These are phyloP conservation scores for Carex pumila DNA, from an alignment of 176 grass and related monocot genomes.

Conservation along the genomic window DNA sequence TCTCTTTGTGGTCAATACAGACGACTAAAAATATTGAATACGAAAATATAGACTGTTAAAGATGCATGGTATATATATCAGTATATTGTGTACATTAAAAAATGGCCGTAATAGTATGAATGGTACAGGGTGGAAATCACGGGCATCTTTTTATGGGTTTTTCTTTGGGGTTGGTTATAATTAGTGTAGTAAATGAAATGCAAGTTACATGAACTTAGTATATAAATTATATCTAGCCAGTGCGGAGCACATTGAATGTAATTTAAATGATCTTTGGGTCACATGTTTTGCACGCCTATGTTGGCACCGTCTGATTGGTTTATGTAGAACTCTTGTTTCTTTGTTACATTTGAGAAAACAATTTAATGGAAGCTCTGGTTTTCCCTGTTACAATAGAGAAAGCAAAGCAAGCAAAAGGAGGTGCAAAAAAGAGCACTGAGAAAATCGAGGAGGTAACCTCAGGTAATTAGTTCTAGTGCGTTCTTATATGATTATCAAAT, in stretches of 20 bases:
- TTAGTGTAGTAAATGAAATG: no score
- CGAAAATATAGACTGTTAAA: background rate
- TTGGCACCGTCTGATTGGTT: background rate
- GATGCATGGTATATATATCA: no score
- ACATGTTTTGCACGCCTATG: background rate
- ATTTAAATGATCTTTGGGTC: background rate
- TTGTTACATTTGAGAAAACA: background rate
- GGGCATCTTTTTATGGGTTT: no score
- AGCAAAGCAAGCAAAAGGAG: slow-evolving; percentile 10
- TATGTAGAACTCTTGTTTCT: background rate
- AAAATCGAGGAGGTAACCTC: slow-evolving; percentile 26
- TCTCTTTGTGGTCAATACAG: background rate
- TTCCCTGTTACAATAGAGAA: background rate
- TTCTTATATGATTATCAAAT: background rate
- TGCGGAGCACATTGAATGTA: background rate
- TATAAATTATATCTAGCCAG: background rate
- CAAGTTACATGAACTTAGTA: background rate
- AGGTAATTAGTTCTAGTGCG: background rate
- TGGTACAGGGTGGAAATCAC: no score
- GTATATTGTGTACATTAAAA: no score
- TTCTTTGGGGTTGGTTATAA: no score
- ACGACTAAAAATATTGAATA: background rate
- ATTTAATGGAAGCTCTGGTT: background rate
- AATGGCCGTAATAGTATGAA: no score
- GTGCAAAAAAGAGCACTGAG: background rate